Percentiles rank a stretch among this genome's conserved stretches.
These are phyloP conservation scores for Carpinus fangiana DNA, from an alignment of 306 rosid genomes.

Conservation along the genomic window DNA sequence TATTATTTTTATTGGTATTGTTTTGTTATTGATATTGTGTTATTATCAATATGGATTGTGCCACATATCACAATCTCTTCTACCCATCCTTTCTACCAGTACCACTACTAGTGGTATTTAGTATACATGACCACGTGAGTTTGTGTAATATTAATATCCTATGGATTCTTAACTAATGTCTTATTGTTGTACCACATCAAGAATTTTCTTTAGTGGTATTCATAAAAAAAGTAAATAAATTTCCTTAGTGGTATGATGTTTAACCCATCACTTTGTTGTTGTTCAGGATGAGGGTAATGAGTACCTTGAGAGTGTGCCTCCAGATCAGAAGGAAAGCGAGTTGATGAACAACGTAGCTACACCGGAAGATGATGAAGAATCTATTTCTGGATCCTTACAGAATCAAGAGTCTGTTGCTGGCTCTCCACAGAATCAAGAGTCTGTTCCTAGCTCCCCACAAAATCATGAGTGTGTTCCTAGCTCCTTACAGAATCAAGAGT, in stretches of 20 bases:
- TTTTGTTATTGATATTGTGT: background rate
- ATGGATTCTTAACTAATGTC: slow-evolving; percentile 11
- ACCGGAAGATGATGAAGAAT: slow-evolving; percentile 35
- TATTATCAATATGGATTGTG: too few relatives aligned
- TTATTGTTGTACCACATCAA: slow-evolving; percentile 11
- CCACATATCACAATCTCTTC: too few relatives aligned
- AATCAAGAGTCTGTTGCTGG: slow-evolving; percentile 26
- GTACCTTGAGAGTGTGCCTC: slow-evolving; percentile 38
- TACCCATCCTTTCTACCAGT: too few relatives aligned
- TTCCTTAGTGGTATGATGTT: slow-evolving; percentile 22
- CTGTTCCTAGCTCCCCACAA: slow-evolving; percentile 30
- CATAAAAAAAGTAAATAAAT: background rate
- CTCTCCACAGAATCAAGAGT: slow-evolving; percentile 22
- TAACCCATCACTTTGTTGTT: slow-evolving; percentile 29
- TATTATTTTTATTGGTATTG: background rate
- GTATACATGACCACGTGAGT: slow-evolving; percentile 18
- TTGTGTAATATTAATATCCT: slow-evolving; percentile 18
- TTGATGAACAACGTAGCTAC: slow-evolving; percentile 24
- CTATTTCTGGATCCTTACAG: slow-evolving; percentile 36
- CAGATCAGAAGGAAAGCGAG: slow-evolving; percentile 44
- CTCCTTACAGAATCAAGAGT: background rate
- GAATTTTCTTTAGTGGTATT: background rate
- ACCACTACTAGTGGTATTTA: background rate
- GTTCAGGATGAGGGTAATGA: slow-evolving; percentile 50
- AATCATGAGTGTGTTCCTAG: slow-evolving; percentile 1